Percentiles rank a stretch among this genome's conserved stretches.
phyloP scores from a whole-genome alignment of 192 early-diverging fungal genomes.

The Entrophospora sp. region DNA sequence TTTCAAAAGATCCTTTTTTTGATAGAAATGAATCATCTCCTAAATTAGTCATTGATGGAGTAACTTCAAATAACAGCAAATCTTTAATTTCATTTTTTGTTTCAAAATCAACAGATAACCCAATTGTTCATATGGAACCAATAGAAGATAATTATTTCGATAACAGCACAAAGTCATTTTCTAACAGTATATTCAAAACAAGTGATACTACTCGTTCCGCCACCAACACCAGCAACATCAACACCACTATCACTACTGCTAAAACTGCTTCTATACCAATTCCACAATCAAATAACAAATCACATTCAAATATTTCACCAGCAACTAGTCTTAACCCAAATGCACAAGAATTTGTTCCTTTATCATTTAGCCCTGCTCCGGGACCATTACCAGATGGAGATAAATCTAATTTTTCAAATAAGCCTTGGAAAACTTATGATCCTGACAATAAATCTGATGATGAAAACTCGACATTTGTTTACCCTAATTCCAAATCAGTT shows the following conservation, averaged over 20 bases:
- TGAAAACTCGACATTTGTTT: not conserved
- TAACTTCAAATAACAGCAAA: not conserved
- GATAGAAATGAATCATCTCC: not conserved
- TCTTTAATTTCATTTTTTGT: too few species aligned
- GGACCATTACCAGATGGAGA: not conserved
- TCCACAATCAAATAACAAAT: not conserved
- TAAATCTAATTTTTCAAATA: not conserved
- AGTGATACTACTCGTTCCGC: not conserved
- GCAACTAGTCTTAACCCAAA: constrained; percentile 3
- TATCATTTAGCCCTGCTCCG: constrained; percentile 18
- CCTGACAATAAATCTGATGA: not conserved
- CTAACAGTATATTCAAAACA: too few species aligned
- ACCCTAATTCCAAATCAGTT: too few species aligned
- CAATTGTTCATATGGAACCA: too few species aligned
- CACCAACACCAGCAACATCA: not conserved
- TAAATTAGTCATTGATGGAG: not conserved
- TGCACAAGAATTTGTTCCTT: constrained; percentile 21
- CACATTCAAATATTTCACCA: not conserved
- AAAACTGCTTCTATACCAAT: not conserved
- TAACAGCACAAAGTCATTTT: too few species aligned
- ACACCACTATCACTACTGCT: not conserved
- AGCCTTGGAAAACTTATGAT: not conserved
- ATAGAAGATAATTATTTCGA: too few species aligned
- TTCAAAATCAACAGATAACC: too few species aligned
- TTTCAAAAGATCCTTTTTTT: too few species aligned